Conservation (phyloP, 768 basidiomycete genomes). For the Macrolepiota dolichaula region DNA sequence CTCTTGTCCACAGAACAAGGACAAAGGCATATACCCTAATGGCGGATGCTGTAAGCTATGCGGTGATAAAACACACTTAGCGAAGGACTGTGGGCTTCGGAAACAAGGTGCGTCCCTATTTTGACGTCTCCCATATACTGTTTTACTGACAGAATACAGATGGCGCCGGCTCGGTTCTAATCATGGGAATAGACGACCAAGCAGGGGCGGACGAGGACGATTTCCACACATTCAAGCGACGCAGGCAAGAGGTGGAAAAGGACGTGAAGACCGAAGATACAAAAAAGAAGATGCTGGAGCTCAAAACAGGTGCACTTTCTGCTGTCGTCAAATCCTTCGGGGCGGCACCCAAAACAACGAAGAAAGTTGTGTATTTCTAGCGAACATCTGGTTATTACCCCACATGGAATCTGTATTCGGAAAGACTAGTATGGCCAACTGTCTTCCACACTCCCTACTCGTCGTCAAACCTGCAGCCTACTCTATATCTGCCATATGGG, state of each 20-base stretch:
- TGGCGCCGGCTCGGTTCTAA: slow-evolving; percentile 33
- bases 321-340: background rate
- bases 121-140: background rate
- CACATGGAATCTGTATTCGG: no score
- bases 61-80: slow-evolving; percentile 79
- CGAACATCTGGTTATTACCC: no score
- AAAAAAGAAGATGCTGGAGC: slow-evolving; percentile 26
- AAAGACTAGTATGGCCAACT: no score
- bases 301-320: background rate
- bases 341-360: background rate
- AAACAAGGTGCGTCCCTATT: slow-evolving; percentile 43
- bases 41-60: slow-evolving; percentile 91
- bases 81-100: slow-evolving; percentile 73
- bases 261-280: slow-evolving; percentile 52
- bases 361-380: slow-evolving; percentile 9
- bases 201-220: slow-evolving; percentile 94
- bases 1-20: slow-evolving; percentile 75
- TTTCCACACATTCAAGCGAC: slow-evolving; percentile 79
- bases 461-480: no score
- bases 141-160: slow-evolving; percentile 10
- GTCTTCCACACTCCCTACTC: no score
- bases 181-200: slow-evolving; percentile 45
- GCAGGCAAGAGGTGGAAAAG: slow-evolving; percentile 53
- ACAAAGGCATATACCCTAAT: slow-evolving; percentile 84
- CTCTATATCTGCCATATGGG: no score